Evolutionary conservation across 2,329 filamentous ascomycete species (phyloP).

Genomic region (Coniochaeta hoffmannii): DNA sequence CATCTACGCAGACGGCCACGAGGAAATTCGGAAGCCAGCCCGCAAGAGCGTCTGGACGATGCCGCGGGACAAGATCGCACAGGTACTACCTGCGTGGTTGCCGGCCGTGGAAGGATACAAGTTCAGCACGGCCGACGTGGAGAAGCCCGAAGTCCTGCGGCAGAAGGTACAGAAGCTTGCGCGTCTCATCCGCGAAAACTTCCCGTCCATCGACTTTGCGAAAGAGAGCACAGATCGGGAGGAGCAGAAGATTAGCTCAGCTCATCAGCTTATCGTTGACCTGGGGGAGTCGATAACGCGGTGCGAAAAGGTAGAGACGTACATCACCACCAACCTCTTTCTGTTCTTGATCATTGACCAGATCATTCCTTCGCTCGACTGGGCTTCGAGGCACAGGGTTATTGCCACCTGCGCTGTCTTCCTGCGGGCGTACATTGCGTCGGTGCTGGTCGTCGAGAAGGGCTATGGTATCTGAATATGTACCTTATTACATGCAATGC

Average conservation of each 20-base stretch:
- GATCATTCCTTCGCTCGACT: not conserved
- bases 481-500: too few relatives aligned
- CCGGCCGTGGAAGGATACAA: not conserved
- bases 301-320: not conserved
- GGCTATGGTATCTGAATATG: not conserved
- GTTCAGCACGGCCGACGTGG: not conserved
- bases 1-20: not conserved
- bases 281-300: not conserved
- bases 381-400: not conserved
- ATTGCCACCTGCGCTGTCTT: not conserved
- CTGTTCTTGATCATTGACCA: not conserved
- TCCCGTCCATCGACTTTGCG: not conserved
- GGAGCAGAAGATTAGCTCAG: not conserved
- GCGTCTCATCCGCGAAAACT: not conserved
- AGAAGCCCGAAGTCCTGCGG: not conserved
- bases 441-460: not conserved
- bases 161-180: not conserved
- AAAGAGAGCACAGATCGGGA: not conserved
- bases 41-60: slow-evolving; percentile 10
- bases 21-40: slow-evolving; percentile 22
- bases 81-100: not conserved
- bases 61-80: not conserved
- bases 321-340: not conserved
- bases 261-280: not conserved
- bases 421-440: not conserved